Percentiles rank a stretch among this genome's conserved stretches.
phyloP scores from a whole-genome alignment of 805 yeast genomes.

The Torulaspora maleeae region DNA sequence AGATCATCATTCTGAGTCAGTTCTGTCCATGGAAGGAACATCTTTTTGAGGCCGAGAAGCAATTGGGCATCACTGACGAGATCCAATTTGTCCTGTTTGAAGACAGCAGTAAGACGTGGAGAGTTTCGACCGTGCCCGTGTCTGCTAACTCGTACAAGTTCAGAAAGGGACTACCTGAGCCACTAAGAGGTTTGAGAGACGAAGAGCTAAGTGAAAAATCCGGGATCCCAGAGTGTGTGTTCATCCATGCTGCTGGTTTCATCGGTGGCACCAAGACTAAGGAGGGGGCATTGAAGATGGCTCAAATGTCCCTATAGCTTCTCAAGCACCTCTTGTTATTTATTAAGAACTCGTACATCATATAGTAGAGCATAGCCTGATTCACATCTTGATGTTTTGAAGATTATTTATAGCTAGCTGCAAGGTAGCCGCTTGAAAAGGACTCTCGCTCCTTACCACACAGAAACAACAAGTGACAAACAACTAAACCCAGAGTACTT shows the following conservation, averaged over 20 bases:
- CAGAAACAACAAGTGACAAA: too few relatives aligned
- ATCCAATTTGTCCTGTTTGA: conserved; percentile 75
- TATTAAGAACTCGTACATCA: not conserved
- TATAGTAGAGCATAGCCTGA: not conserved
- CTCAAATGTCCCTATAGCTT: conserved; percentile 41
- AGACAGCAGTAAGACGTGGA: conserved; percentile 69
- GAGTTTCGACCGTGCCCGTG: conserved; percentile 91
- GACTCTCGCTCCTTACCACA: too few relatives aligned
- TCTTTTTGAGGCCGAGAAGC: conserved; percentile 65
- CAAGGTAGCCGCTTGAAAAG: too few relatives aligned
- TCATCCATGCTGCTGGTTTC: conserved; percentile 94
- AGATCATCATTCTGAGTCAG: conserved; percentile 64
- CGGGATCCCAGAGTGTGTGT: conserved; percentile 84
- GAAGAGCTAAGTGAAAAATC: conserved; percentile 65
- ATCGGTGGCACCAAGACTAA: conserved; percentile 87
- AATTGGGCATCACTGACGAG: conserved; percentile 48
- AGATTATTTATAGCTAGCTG: too few relatives aligned
- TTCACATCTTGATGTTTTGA: not conserved
- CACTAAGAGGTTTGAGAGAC: conserved; percentile 95
- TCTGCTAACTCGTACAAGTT: conserved; percentile 72
- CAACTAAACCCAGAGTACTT: too few relatives aligned
- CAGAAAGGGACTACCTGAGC: conserved; percentile 82
- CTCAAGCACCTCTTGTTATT: conserved; percentile 1
- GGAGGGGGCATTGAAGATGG: conserved; percentile 75
- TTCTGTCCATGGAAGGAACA: conserved; percentile 97